Evolutionary conservation across 345 rosid species (phyloP).

Genomic region (Ailanthus altissimus): DNA sequence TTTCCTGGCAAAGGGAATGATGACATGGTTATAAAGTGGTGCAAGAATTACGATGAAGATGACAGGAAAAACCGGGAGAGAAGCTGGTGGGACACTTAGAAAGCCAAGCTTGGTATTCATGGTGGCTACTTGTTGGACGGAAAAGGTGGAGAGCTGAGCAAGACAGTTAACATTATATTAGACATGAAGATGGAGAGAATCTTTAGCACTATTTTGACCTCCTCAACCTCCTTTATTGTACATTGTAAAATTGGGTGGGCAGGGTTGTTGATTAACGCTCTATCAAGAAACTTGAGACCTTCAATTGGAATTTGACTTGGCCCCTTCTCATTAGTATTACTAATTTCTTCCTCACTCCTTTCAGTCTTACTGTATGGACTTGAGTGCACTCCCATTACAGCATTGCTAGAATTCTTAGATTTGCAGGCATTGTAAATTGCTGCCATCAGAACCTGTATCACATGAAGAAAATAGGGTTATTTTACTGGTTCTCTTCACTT

Average conservation of each 20-base stretch:
- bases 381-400: slow-evolving; percentile 35
- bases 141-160: slow-evolving; percentile 94
- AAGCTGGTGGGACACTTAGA: slow-evolving; percentile 77
- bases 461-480: slow-evolving; percentile 9
- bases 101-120: slow-evolving; percentile 80
- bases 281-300: slow-evolving; percentile 45
- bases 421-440: slow-evolving; percentile 41
- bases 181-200: slow-evolving; percentile 80
- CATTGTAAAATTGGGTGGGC: slow-evolving; percentile 43
- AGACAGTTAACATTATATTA: slow-evolving; percentile 86
- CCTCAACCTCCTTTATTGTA: slow-evolving; percentile 61
- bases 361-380: slow-evolving; percentile 36
- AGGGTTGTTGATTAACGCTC: slow-evolving; percentile 36
- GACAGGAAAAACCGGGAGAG: slow-evolving; percentile 85
- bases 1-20: slow-evolving; percentile 64
- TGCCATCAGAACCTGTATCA: slow-evolving; percentile 56
- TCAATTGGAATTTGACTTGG: slow-evolving; percentile 27
- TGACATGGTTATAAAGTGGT: slow-evolving; percentile 63
- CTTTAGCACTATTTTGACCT: slow-evolving; percentile 60
- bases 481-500: background rate
- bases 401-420: slow-evolving; percentile 37
- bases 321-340: slow-evolving; percentile 16
- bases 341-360: slow-evolving; percentile 33
- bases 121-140: slow-evolving; percentile 89
- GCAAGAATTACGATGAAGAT: slow-evolving; percentile 78